phyloP scores from a whole-genome alignment of 2,329 filamentous ascomycete genomes.

The Hypoxylon sp. region DNA sequence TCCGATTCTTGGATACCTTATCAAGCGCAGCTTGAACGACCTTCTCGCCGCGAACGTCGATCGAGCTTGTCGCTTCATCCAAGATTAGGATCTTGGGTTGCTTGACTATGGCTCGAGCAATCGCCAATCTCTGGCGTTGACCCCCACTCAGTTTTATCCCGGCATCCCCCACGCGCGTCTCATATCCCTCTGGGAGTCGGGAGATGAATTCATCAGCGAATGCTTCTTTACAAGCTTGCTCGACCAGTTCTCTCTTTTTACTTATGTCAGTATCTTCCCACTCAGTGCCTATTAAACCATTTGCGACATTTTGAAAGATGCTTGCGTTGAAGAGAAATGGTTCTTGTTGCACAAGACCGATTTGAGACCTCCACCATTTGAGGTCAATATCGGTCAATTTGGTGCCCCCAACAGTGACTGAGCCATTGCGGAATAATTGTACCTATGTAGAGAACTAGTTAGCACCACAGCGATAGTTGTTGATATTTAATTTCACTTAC shows the following conservation, averaged over 20 bases:
- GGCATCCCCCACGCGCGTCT: constrained; percentile 74
- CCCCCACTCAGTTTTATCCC: constrained; percentile 78
- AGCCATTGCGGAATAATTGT: constrained; percentile 60
- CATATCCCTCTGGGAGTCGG: constrained; percentile 69
- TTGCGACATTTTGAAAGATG: constrained; percentile 74
- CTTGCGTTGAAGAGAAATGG: constrained; percentile 77
- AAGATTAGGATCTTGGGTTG: constrained; percentile 75
- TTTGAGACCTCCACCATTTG: constrained; percentile 74
- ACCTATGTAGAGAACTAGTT: constrained; percentile 40
- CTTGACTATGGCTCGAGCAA: constrained; percentile 76
- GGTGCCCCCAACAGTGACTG: constrained; percentile 67
- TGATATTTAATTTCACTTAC: constrained; percentile 38
- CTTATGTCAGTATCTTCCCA: constrained; percentile 66
- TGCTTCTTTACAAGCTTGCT: constrained; percentile 69
- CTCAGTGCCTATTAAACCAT: constrained; percentile 68
- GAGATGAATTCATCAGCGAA: constrained; percentile 72
- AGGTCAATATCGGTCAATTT: constrained; percentile 72
- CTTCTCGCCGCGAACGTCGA: constrained; percentile 61
- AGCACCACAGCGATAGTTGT: constrained; percentile 1
- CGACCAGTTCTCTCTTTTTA: constrained; percentile 63
- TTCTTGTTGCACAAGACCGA: constrained; percentile 78
- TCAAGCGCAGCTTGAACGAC: constrained; percentile 71
- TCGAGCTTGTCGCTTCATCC: constrained; percentile 77
- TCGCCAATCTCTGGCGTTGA: constrained; percentile 76
- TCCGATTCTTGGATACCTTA: constrained; percentile 70